Base-by-base conservation (phyloP, 257 asterid genomes). In the Handroanthus guayacan region DNA sequence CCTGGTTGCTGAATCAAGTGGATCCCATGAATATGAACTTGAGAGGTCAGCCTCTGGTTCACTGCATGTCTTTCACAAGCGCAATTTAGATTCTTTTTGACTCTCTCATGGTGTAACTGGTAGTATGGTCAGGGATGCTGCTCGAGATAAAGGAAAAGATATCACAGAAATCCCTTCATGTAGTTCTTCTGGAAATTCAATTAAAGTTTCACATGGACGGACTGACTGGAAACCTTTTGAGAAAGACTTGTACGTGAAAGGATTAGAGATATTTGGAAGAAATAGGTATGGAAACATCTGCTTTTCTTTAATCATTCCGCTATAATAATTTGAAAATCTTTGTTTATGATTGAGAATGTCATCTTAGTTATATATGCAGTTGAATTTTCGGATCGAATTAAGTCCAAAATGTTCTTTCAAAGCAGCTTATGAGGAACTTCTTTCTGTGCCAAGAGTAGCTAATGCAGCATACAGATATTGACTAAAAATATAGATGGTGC, bases 221-320 rank as follows among this genome's bases (percentile, higher is more conserved):
- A 71, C 79, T 64, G 82, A 81, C 18, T 92, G 98, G 99, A 95
- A 81, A 68, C 92, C 92, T 82, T 85, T 95, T 38, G 99, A 95
- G 88, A 93, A 86, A 86, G 99, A 95, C 79, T 82, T 95, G 79
- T 90, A 84, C 90, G 70, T 81, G 77, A 95, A 95, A 75, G 99
- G 99, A 52, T 78, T 91, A 73, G 97, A 93, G 83, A 93, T 95
- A 60, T 95, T 90, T 87, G 99, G 99, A 76, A 88, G 89, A 86
- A 93, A 93, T 75, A 95, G 99, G 99, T 91, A 84, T 11, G 78
- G 16, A 41, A 34, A 39, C 25, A 56, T 58, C 39, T 58, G 55
- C 57, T 52, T 5, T 41, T 41, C 45, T 74, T 38, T 58, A 69
- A 57, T 38, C 50, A 52, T 72, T 55, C 62, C 6, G 51, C 58